Percentiles rank a stretch among this genome's conserved stretches.
These are phyloP conservation scores for Narthecium ossifragum DNA, from an alignment of 106 monocot genomes.

Conservation along the genomic window DNA sequence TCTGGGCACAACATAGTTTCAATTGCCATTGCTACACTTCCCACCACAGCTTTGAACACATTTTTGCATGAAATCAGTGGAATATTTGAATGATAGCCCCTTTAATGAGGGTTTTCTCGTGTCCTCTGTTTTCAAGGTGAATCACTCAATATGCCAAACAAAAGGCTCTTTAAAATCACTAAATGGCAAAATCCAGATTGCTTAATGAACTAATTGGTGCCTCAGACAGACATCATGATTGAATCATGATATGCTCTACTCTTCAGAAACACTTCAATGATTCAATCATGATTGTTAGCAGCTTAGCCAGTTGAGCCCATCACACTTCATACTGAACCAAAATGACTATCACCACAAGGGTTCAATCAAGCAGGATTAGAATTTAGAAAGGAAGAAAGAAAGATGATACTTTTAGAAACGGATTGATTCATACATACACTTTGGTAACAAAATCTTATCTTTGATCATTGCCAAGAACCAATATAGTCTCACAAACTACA, in stretches of 20 bases:
- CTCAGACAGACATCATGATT: neutral
- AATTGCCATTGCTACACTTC: neutral
- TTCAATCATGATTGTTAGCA: too few species aligned
- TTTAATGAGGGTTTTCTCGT: too few species aligned
- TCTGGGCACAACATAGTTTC: neutral
- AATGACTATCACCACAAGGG: neutral
- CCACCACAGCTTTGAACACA: too few species aligned
- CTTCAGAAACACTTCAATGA: too few species aligned
- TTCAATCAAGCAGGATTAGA: neutral
- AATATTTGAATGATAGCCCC: too few species aligned
- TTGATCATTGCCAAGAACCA: neutral
- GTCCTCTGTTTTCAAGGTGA: too few species aligned
- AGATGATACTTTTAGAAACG: too few species aligned
- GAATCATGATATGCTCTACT: neutral
- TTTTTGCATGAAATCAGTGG: too few species aligned
- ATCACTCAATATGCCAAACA: neutral
- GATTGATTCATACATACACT: neutral
- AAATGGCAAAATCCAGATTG: neutral
- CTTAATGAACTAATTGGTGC: neutral
- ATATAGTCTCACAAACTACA: neutral
- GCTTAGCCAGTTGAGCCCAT: neutral
- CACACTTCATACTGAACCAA: neutral
- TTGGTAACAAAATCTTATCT: neutral
- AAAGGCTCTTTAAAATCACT: neutral
- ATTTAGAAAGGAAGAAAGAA: neutral